These are phyloP conservation scores for Stramenopiles sp. DNA, from an alignment of 352 stramenopile genomes.

Conservation along the genomic window DNA sequence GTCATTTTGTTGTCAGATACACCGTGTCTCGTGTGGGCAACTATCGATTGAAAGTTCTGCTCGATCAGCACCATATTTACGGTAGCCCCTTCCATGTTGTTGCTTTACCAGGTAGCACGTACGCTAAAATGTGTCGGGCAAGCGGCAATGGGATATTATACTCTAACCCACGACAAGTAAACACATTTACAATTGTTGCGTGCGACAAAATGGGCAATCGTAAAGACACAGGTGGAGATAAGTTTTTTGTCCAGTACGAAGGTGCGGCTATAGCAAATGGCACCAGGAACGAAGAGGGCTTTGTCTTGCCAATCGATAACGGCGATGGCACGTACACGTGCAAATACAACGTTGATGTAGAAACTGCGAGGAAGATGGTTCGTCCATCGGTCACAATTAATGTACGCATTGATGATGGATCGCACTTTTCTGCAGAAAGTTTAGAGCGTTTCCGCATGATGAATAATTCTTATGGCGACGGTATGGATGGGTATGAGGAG, in stretches of 20 bases:
- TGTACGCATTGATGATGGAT: too few relatives aligned
- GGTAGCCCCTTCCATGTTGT: constrained; percentile 23
- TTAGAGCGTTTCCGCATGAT: too few relatives aligned
- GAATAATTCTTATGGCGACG: too few relatives aligned
- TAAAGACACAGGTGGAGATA: not conserved
- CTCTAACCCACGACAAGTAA: constrained; percentile 15
- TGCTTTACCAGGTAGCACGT: constrained; percentile 17
- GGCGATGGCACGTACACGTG: constrained; percentile 23
- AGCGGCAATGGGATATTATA: constrained; percentile 14
- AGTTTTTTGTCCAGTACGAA: constrained; percentile 11
- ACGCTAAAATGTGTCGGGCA: constrained; percentile 17
- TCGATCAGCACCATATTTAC: constrained; percentile 28
- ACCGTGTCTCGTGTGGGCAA: constrained; percentile 16
- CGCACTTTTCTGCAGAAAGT: too few relatives aligned
- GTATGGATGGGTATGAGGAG: too few relatives aligned
- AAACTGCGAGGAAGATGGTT: too few relatives aligned
- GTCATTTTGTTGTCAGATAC: constrained; percentile 17
- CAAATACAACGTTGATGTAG: constrained; percentile 19
- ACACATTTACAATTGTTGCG: constrained; percentile 18
- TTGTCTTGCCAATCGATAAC: constrained; percentile 21
- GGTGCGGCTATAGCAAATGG: constrained; percentile 10
- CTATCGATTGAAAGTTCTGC: constrained; percentile 26
- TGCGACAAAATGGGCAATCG: constrained; percentile 21
- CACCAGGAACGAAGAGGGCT: constrained; percentile 12
- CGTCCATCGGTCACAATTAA: too few relatives aligned